Evolutionary conservation across 352 stramenopile species (phyloP).

Genomic region (Phytophthora ramorum): DNA sequence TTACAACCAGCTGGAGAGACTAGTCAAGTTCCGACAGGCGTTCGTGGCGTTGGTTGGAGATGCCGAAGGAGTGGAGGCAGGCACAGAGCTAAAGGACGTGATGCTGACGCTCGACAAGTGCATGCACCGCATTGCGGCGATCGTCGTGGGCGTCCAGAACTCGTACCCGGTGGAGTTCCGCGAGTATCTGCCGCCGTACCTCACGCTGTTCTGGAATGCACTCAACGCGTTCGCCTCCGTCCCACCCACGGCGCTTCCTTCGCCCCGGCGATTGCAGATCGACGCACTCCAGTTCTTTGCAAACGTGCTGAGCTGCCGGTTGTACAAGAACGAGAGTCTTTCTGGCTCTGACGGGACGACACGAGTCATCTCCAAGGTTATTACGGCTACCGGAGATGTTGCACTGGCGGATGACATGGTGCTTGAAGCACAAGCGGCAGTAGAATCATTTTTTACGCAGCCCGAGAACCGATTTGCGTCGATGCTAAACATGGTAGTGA

Average conservation of each 20-base stretch:
- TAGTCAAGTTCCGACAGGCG: slow-evolving; percentile 55
- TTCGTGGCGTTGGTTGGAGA: slow-evolving; percentile 20
- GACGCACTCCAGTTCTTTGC: slow-evolving; percentile 81
- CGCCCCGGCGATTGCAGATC: slow-evolving; percentile 61
- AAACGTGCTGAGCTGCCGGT: slow-evolving; percentile 79
- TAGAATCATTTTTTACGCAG: slow-evolving; percentile 64
- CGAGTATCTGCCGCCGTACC: slow-evolving; percentile 71
- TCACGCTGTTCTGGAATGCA: slow-evolving; percentile 72
- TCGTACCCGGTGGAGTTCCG: slow-evolving; percentile 88
- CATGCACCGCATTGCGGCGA: slow-evolving; percentile 62
- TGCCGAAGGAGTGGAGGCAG: background rate
- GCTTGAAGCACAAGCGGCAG: slow-evolving; percentile 63
- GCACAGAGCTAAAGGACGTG: slow-evolving; percentile 18
- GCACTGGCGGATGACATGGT: slow-evolving; percentile 82
- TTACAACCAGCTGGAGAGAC: slow-evolving; percentile 73
- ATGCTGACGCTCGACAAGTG: slow-evolving; percentile 64
- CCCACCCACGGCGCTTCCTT: slow-evolving; percentile 6
- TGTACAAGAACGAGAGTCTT: slow-evolving; percentile 84
- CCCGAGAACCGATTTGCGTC: slow-evolving; percentile 52
- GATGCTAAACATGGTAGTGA: slow-evolving; percentile 75
- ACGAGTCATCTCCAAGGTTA: slow-evolving; percentile 73
- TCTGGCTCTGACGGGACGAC: slow-evolving; percentile 45
- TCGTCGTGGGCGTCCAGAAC: slow-evolving; percentile 79
- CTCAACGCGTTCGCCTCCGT: slow-evolving; percentile 36
- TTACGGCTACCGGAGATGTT: slow-evolving; percentile 81